These are phyloP conservation scores for Rubia peregrina DNA, from an alignment of 305 asterid genomes.

Conservation along the genomic window DNA sequence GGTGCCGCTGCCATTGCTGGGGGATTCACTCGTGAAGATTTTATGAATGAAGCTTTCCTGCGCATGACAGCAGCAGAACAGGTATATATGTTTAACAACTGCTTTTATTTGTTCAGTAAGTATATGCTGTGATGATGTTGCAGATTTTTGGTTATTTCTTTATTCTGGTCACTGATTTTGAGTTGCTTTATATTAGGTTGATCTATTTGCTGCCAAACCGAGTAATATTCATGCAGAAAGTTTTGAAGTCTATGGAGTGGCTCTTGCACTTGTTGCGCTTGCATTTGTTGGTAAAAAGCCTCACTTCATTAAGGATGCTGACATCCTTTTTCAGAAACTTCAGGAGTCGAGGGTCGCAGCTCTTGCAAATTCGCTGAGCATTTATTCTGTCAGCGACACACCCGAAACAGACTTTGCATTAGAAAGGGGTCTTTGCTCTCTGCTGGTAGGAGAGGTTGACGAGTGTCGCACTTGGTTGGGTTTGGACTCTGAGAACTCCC, in stretches of 20 bases:
- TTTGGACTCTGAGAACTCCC: slow-evolving; percentile 61
- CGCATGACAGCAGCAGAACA: slow-evolving; percentile 95
- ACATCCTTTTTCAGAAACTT: slow-evolving; percentile 91
- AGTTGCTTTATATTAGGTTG: slow-evolving; percentile 42
- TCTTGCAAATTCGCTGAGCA: slow-evolving; percentile 36
- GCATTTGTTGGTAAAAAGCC: slow-evolving; percentile 88
- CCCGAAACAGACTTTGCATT: slow-evolving; percentile 81
- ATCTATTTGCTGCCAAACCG: slow-evolving; percentile 88
- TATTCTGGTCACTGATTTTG: background rate
- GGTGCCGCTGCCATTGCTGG: slow-evolving; percentile 95
- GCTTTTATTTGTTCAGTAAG: slow-evolving; percentile 5
- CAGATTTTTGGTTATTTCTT: slow-evolving; percentile 1
- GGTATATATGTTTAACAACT: slow-evolving; percentile 29
- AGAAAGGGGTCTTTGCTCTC: slow-evolving; percentile 97
- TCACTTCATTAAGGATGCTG: slow-evolving; percentile 85
- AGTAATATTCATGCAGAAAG: slow-evolving; percentile 96
- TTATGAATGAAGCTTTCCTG: slow-evolving; percentile 86
- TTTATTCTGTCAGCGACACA: slow-evolving; percentile 44
- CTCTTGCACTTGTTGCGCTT: slow-evolving; percentile 79
- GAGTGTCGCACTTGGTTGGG: slow-evolving; percentile 93
- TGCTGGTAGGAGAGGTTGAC: slow-evolving; percentile 89
- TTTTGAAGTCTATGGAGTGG: slow-evolving; percentile 96
- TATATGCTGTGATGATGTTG: background rate
- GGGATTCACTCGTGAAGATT: slow-evolving; percentile 90
- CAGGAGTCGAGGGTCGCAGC: slow-evolving; percentile 73